phyloP scores from a whole-genome alignment of 1,284 basidiomycete species.

The Sanguinoderma infundibulare region DNA sequence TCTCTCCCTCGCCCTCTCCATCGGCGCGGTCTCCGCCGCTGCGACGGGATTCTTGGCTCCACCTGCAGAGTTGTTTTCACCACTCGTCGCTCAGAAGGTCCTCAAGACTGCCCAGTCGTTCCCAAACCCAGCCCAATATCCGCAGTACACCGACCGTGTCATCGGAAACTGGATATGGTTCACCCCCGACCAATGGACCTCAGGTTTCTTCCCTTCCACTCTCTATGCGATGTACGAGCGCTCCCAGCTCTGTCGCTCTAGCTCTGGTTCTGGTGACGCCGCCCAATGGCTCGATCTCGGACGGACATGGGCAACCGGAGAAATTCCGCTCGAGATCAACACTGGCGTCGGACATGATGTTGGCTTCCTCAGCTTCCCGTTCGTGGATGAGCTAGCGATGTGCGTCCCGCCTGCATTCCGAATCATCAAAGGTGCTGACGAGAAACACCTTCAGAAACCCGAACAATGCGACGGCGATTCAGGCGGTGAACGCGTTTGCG shows the following conservation, averaged over 20 bases:
- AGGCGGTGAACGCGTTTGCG: conserved; percentile 44
- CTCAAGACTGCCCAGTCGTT: conserved; percentile 52
- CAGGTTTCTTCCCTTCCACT: conserved; percentile 68
- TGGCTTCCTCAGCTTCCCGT: conserved; percentile 71
- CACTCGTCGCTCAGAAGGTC: conserved; percentile 58
- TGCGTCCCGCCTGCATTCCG: conserved; percentile 21
- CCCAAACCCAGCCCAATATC: conserved; percentile 50
- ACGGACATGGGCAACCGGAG: conserved; percentile 50
- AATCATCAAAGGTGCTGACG: not conserved
- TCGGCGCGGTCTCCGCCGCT: conserved; percentile 8
- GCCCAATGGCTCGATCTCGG: conserved; percentile 54
- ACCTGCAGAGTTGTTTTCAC: conserved; percentile 55
- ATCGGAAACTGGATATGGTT: conserved; percentile 58
- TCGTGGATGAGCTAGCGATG: conserved; percentile 45
- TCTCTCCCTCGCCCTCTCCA: conserved; percentile 6
- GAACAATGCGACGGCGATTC: conserved; percentile 41
- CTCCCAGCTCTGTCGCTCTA: conserved; percentile 52
- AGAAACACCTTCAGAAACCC: conserved; percentile 36
- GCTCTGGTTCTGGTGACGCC: conserved; percentile 34
- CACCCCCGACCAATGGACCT: conserved; percentile 63
- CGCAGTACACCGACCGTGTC: conserved; percentile 56
- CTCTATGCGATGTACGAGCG: conserved; percentile 62
- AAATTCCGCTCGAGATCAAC: conserved; percentile 50
- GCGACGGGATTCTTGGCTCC: conserved; percentile 8
- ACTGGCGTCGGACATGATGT: conserved; percentile 66